Conservation (phyloP, 495 filamentous ascomycete genomes). For the Xylaria sp. region DNA sequence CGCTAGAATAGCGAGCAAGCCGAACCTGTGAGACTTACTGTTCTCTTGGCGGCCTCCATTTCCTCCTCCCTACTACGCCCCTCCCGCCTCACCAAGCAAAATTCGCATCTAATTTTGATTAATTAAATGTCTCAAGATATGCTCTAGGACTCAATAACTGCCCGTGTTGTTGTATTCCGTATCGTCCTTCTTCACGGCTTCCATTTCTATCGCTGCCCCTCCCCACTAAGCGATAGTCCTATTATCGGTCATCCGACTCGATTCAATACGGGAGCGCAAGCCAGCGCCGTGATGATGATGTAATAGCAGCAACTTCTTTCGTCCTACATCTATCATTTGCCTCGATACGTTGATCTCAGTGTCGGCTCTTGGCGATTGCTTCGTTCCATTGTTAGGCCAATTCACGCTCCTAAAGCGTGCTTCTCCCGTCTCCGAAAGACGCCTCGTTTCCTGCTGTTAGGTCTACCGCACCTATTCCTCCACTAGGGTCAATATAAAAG, state of each 20-base stretch:
- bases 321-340: not conserved
- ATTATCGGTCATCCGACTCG: constrained; percentile 11
- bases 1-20: not conserved
- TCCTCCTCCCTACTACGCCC: not conserved
- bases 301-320: not conserved
- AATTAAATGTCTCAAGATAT: constrained; percentile 7
- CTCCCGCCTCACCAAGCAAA: not conserved
- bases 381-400: constrained; percentile 4
- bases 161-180: not conserved
- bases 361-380: not conserved
- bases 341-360: not conserved
- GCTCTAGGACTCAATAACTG: constrained; percentile 3
- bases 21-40: not conserved
- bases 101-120: constrained; percentile 4
- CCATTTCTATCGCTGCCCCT: not conserved
- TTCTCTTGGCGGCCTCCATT: constrained; percentile 17
- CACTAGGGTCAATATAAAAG: not conserved
- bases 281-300: constrained; percentile 8
- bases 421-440: constrained; percentile 2
- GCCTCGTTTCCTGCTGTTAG: not conserved
- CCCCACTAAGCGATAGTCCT: constrained; percentile 16
- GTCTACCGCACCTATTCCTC: not conserved
- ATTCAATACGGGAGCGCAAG: not conserved
- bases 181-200: not conserved
- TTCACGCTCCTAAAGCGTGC: not conserved